Percentiles rank a stretch among this genome's conserved stretches.
phyloP scores from a whole-genome alignment of 2,329 filamentous ascomycete species.

The Colletotrichum theobromicola region DNA sequence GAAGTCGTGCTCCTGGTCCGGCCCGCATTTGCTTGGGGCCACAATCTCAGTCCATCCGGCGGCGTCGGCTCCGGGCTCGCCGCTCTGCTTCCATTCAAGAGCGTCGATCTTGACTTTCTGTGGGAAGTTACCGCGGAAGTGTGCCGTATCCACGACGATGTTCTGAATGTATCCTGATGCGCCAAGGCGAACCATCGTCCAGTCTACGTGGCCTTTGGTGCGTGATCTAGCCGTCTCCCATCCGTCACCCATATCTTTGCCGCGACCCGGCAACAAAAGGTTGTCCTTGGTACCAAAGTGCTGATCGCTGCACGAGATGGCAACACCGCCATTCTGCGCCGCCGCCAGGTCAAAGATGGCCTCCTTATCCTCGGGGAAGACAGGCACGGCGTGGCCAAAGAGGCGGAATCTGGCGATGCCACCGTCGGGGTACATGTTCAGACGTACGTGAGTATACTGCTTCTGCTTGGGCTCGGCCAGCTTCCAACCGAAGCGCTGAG shows the following conservation, averaged over 20 bases:
- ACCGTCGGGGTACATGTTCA: constrained; percentile 87
- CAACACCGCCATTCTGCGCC: constrained; percentile 79
- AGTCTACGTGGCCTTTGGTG: constrained; percentile 75
- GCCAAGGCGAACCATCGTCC: constrained; percentile 79
- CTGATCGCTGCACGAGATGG: constrained; percentile 78
- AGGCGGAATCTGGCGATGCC: constrained; percentile 83
- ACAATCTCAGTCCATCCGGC: constrained; percentile 71
- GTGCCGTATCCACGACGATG: constrained; percentile 79
- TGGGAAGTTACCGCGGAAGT: constrained; percentile 85
- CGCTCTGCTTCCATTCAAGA: constrained; percentile 57
- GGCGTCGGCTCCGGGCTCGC: constrained; percentile 61
- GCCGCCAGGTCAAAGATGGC: constrained; percentile 78
- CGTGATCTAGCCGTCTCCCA: constrained; percentile 85
- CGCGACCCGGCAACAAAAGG: constrained; percentile 77
- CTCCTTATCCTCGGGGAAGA: constrained; percentile 71
- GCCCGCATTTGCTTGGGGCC: constrained; percentile 69
- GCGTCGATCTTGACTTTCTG: constrained; percentile 74
- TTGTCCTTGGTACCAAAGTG: constrained; percentile 86
- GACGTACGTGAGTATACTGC: constrained; percentile 78
- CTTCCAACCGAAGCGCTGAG: constrained; percentile 75
- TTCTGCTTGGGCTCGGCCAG: constrained; percentile 63
- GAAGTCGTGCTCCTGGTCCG: constrained; percentile 76
- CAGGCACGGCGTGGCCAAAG: constrained; percentile 76
- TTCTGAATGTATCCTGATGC: constrained; percentile 67
- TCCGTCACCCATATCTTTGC: constrained; percentile 86